A percentile compares a stretch with the other conserved stretches of the same genome.
Conservation (phyloP, 306 rosid genomes). For the Ceratonia siliqua region DNA sequence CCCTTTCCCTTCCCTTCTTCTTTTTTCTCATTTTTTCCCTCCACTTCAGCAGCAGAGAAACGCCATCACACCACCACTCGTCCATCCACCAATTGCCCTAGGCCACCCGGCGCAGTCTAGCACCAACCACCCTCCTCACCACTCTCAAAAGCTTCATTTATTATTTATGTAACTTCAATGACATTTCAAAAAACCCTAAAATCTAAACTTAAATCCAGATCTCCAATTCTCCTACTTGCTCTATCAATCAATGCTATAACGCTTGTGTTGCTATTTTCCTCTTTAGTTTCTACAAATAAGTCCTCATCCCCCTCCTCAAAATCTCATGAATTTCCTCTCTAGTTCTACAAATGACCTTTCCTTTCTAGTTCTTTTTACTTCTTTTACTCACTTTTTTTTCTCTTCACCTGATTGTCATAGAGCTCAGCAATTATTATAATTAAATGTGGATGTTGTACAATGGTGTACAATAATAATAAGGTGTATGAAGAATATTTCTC, state of each 20-base stretch:
- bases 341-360: background rate
- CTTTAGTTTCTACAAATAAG: constrained; percentile 46
- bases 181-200: constrained; percentile 46
- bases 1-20: too few species aligned
- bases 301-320: constrained; percentile 40
- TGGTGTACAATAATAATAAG: too few species aligned
- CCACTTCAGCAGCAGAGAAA: too few species aligned
- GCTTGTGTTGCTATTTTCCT: constrained; percentile 47
- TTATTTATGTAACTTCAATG: constrained; percentile 37
- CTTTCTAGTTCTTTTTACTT: background rate
- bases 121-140: background rate
- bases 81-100: too few species aligned
- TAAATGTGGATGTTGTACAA: too few species aligned
- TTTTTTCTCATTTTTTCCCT: too few species aligned
- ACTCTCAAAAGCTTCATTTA: background rate
- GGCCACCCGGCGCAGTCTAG: too few species aligned
- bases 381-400: background rate
- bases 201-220: constrained; percentile 50
- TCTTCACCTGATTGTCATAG: background rate
- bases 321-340: constrained; percentile 10
- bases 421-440: too few species aligned
- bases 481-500: too few species aligned
- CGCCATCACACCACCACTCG: too few species aligned
- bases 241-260: constrained; percentile 43
- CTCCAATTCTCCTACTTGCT: constrained; percentile 41